These are phyloP conservation scores for Saturnispora mendoncae DNA, from an alignment of 805 yeast genomes.

Conservation along the genomic window DNA sequence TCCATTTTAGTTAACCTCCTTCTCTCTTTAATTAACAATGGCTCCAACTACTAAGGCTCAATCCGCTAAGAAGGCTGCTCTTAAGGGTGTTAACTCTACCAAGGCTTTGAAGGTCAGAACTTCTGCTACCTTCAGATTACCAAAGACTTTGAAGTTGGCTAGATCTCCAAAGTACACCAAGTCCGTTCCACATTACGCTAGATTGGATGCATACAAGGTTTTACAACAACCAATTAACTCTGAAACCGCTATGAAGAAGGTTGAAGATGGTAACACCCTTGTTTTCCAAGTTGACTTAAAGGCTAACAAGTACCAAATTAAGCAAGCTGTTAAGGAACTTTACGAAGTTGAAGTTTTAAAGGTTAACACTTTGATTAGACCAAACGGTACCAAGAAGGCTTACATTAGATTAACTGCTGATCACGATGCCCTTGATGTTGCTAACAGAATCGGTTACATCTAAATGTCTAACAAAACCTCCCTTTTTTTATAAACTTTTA, in stretches of 20 bases:
- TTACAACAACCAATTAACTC: slow-evolving; percentile 92
- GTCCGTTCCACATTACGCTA: slow-evolving; percentile 95
- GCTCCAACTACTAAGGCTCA: slow-evolving; percentile 68
- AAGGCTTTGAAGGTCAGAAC: slow-evolving; percentile 92
- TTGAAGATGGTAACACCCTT: slow-evolving; percentile 98
- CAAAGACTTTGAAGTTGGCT: slow-evolving; percentile 91
- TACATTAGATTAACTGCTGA: slow-evolving; percentile 98
- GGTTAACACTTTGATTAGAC: slow-evolving; percentile 96
- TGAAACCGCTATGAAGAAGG: slow-evolving; percentile 99
- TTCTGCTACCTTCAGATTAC: slow-evolving; percentile 89
- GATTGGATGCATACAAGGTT: slow-evolving; percentile 93
- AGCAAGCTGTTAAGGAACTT: slow-evolving; percentile 95
- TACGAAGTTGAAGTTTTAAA: slow-evolving; percentile 91
- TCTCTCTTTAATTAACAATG: slow-evolving; percentile 7
- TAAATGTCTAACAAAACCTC: slow-evolving; percentile 54
- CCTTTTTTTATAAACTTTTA: neutral
- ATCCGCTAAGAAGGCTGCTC: slow-evolving; percentile 97
- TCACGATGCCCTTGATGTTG: slow-evolving; percentile 98
- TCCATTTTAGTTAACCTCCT: slow-evolving; percentile 5
- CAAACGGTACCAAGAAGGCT: slow-evolving; percentile 99
- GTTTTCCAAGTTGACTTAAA: slow-evolving; percentile 96
- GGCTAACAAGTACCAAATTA: slow-evolving; percentile 98
- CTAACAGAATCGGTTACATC: slow-evolving; percentile 99
- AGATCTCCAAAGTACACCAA: slow-evolving; percentile 95
- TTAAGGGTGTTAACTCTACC: slow-evolving; percentile 90